Conservation (phyloP, 352 stramenopile species). For the Pythium myriotylum region DNA sequence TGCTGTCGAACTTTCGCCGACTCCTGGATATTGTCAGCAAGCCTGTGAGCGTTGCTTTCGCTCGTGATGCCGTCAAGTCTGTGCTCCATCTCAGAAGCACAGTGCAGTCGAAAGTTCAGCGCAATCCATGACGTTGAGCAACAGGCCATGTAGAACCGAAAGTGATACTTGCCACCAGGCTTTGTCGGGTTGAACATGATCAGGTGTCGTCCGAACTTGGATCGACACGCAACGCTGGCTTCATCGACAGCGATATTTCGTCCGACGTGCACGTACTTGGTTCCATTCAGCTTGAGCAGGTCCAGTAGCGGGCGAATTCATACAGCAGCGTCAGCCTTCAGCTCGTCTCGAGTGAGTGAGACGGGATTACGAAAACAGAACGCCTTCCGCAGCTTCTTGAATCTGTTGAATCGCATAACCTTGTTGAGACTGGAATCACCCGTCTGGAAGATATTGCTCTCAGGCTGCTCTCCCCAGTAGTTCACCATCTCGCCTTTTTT, state of each 20-base stretch:
- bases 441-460: conserved; percentile 18
- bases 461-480: conserved; percentile 34
- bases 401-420: conserved; percentile 28
- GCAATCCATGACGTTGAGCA: conserved; percentile 35
- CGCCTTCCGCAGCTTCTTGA: conserved; percentile 26
- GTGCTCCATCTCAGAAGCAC: conserved; percentile 19
- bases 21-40: neutral
- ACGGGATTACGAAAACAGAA: conserved; percentile 27
- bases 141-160: conserved; percentile 36
- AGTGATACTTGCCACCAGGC: conserved; percentile 37
- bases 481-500: conserved; percentile 35
- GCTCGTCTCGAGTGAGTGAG: conserved; percentile 9
- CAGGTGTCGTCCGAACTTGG: conserved; percentile 29
- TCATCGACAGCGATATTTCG: conserved; percentile 33
- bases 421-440: conserved; percentile 9
- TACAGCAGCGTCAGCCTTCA: conserved; percentile 6
- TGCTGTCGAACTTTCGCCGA: conserved; percentile 17
- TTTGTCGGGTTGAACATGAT: conserved; percentile 40
- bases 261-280: conserved; percentile 25
- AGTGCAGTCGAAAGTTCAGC: conserved; percentile 33
- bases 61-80: conserved; percentile 1
- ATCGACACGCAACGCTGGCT: conserved; percentile 28
- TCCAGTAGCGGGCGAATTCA: conserved; percentile 32
- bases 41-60: neutral
- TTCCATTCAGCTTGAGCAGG: conserved; percentile 26